A percentile compares a stretch with the other conserved stretches of the same genome.
Evolutionary conservation across 2,329 filamentous ascomycete species (phyloP).

Genomic region (Colletotrichum australisinense): DNA sequence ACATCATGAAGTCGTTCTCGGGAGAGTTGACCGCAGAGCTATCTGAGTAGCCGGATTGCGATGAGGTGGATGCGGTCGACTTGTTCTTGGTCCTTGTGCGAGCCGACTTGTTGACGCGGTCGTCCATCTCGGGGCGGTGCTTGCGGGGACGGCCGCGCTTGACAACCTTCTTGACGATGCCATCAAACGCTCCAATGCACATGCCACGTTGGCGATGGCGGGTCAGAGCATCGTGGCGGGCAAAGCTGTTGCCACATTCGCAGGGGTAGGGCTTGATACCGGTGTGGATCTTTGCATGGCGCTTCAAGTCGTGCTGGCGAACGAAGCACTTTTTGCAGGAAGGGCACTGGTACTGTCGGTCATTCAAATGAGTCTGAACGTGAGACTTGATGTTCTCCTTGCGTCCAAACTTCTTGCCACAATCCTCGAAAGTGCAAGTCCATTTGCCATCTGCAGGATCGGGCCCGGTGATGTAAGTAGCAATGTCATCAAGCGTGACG

Average conservation of each 20-base stretch:
- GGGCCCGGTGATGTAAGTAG: conserved; percentile 78
- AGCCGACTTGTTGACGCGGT: conserved; percentile 67
- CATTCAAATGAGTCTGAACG: conserved; percentile 96
- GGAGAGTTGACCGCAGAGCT: conserved; percentile 67
- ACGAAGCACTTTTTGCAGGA: conserved; percentile 97
- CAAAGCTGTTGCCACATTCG: conserved; percentile 93
- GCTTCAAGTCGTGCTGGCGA: conserved; percentile 95
- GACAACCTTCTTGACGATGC: conserved; percentile 70
- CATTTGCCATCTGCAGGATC: conserved; percentile 82
- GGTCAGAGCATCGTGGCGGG: conserved; percentile 93
- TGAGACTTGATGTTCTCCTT: conserved; percentile 99
- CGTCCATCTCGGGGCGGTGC: conserved; percentile 67
- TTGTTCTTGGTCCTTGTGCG: conserved; percentile 68
- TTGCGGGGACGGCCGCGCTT: conserved; percentile 75
- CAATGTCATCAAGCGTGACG: conserved; percentile 87
- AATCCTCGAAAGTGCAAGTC: conserved; percentile 81
- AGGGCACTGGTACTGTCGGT: conserved; percentile 94
- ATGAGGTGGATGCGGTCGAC: conserved; percentile 59
- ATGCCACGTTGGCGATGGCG: conserved; percentile 94
- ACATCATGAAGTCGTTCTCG: conserved; percentile 54
- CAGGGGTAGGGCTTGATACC: conserved; percentile 96
- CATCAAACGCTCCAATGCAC: conserved; percentile 95
- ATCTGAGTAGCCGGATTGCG: conserved; percentile 67
- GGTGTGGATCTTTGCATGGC: conserved; percentile 97
- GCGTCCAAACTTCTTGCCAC: conserved; percentile 91